phyloP scores from a whole-genome alignment of 331 rosid species.

The Pyracantha coccinea region DNA sequence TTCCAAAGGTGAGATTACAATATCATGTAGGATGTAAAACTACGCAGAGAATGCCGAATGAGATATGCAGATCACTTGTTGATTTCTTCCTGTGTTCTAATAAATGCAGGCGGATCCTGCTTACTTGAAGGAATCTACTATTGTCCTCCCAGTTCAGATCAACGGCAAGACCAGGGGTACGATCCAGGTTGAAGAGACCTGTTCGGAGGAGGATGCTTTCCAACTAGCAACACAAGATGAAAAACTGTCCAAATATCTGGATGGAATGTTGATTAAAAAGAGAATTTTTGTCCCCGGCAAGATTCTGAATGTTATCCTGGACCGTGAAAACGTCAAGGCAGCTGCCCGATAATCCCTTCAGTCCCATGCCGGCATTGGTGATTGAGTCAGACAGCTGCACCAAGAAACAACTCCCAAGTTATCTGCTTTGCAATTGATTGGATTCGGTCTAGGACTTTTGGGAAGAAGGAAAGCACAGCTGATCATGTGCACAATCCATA shows the following conservation, averaged over 20 bases:
- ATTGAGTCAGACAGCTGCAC: not conserved
- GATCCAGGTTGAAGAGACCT: conserved; percentile 72
- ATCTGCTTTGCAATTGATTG: not conserved
- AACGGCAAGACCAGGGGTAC: conserved; percentile 99
- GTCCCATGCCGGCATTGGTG: not conserved
- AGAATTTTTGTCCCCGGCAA: conserved; percentile 84
- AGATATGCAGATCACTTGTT: not conserved
- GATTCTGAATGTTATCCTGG: conserved; percentile 83
- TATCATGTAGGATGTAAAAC: not conserved
- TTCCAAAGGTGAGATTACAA: conserved; percentile 58
- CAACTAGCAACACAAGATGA: conserved; percentile 59
- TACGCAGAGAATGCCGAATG: not conserved
- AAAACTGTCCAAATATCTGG: conserved; percentile 64
- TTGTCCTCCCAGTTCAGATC: conserved; percentile 84
- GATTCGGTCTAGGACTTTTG: not conserved
- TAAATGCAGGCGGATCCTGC: conserved; percentile 58
- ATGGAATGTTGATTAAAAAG: conserved; percentile 55
- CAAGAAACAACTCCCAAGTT: not conserved
- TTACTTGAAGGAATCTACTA: conserved; percentile 62
- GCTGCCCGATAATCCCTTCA: conserved; percentile 26
- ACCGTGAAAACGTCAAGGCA: conserved; percentile 51
- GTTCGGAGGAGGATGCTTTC: conserved; percentile 82
- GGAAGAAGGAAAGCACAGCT: not conserved
- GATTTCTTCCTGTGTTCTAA: not conserved
- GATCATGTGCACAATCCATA: no score